phyloP scores from a whole-genome alignment of 1,284 basidiomycete species.

The Apiotrichum domesticum region DNA sequence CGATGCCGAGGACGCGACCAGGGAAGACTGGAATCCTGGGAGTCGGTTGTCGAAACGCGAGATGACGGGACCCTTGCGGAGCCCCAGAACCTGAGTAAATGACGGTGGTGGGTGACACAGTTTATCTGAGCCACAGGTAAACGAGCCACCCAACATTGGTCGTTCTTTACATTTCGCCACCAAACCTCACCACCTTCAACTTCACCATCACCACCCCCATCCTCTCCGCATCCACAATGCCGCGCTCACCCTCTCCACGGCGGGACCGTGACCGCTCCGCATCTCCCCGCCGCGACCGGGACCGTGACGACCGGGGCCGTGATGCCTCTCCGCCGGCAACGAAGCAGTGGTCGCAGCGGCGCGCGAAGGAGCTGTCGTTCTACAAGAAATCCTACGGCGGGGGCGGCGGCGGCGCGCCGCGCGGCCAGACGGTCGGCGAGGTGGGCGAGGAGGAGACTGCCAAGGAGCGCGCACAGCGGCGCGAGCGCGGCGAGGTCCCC shows the following conservation, averaged over 20 bases:
- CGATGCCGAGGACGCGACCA: too few species aligned
- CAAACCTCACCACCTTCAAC: background rate
- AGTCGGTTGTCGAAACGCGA: too few species aligned
- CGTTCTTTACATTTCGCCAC: background rate
- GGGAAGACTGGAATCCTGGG: too few species aligned
- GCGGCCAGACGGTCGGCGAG: background rate
- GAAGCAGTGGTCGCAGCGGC: conserved; percentile 16
- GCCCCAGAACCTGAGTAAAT: too few species aligned
- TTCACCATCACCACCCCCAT: background rate
- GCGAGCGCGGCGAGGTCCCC: conserved; percentile 39
- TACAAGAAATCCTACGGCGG: conserved; percentile 38
- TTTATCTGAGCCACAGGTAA: too few species aligned
- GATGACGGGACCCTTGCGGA: too few species aligned
- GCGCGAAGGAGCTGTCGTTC: conserved; percentile 45
- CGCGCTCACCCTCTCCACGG: conserved; percentile 29
- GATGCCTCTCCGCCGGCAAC: conserved; percentile 4
- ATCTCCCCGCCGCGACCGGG: conserved; percentile 8
- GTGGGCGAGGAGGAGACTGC: conserved; percentile 26
- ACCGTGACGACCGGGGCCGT: conserved; percentile 6
- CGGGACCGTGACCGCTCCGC: conserved; percentile 13
- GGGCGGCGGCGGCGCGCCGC: conserved; percentile 4
- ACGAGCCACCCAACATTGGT: too few species aligned
- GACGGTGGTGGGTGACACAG: too few species aligned
- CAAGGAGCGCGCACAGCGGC: conserved; percentile 33
- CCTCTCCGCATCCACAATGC: conserved; percentile 17